Evolutionary conservation across 805 yeast species (phyloP), one percentile per base, ranked within the genome.

Genomic region (Candida quercuum): DNA sequence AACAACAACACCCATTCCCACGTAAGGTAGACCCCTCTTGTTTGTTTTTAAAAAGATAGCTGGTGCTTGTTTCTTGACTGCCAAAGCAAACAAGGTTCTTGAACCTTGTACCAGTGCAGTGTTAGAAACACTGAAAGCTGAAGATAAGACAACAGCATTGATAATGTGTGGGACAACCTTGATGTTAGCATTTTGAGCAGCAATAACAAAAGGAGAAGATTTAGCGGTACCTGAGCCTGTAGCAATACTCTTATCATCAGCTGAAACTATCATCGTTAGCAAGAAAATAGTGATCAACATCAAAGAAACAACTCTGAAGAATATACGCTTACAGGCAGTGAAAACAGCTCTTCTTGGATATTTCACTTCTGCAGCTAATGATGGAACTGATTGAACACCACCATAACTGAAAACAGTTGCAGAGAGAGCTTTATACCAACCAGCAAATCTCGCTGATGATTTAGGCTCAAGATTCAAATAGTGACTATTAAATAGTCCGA

Each of bases 311-410:
- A 59, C 54, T 37, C 67, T 46, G 38, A 35, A 43, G 17, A 63
- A 51, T 3, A 60, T 54, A 45, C 60, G 47, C 34, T 56, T 61
- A 23, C 57, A 56, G 8, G 68, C 63, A 10, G 48, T 46, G 42
- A 47, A 54, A 27, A 61, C 56, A 12, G 55, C 39, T 34, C 59
- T 49, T 47, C 68, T 49, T 26, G 68, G 69, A 37, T 58, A 38
- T 44, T 54, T 45, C 2, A 59, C 51, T 46, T 64, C 69, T 16
- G 65, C 66, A 5, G 59, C 57, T 20, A 76, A 63, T 23, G 69
- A 54, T 4, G 71, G 74, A 43, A 78, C 68, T 45, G 76, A 62
- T 60, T 78, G 61, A 26, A 60, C 56, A 33, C 67, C 69, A 25
- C 63, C 63, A 38, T 46, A 60, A 17, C 61, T 47, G 40, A 58